Percentiles rank a stretch among this genome's conserved stretches.
Conservation (phyloP, 768 basidiomycete genomes). For the Asterophora lycoperdoides region DNA sequence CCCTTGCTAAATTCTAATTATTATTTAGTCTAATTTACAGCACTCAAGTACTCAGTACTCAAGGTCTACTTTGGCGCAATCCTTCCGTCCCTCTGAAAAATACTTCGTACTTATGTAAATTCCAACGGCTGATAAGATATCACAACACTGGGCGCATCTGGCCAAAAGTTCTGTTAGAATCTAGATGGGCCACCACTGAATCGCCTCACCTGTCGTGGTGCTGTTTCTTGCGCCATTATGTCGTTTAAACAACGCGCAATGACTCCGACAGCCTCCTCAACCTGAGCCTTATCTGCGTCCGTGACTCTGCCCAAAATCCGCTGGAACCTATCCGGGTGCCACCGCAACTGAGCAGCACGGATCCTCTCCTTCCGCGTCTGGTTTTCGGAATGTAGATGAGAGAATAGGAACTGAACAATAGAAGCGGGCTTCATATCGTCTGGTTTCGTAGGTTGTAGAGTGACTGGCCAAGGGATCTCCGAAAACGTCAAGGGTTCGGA, state of each 20-base stretch:
- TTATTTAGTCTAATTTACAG: too few relatives aligned
- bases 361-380: slow-evolving; percentile 63
- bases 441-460: slow-evolving; percentile 34
- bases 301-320: slow-evolving; percentile 49
- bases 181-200: neutral
- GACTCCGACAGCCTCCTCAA: slow-evolving; percentile 62
- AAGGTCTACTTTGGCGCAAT: neutral
- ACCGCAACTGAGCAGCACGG: slow-evolving; percentile 61
- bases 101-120: too few relatives aligned
- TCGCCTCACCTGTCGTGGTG: slow-evolving; percentile 8
- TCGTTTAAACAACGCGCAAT: slow-evolving; percentile 68
- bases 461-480: slow-evolving; percentile 69
- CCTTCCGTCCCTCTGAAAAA: neutral
- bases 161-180: neutral
- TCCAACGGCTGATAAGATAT: neutral
- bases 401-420: slow-evolving; percentile 60
- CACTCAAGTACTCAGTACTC: too few relatives aligned
- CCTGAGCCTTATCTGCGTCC: slow-evolving; percentile 44
- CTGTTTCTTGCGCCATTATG: slow-evolving; percentile 43
- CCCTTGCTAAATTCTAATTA: too few relatives aligned
- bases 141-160: slow-evolving; percentile 1
- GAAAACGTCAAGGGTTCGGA: slow-evolving; percentile 51
- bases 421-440: slow-evolving; percentile 51
- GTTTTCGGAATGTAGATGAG: slow-evolving; percentile 55
- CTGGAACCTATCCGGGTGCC: slow-evolving; percentile 80